A percentile compares a stretch with the other conserved stretches of the same genome.
These are phyloP conservation scores for Suhomyces bribrorum DNA, from an alignment of 1,139 yeast genomes.

Conservation along the genomic window DNA sequence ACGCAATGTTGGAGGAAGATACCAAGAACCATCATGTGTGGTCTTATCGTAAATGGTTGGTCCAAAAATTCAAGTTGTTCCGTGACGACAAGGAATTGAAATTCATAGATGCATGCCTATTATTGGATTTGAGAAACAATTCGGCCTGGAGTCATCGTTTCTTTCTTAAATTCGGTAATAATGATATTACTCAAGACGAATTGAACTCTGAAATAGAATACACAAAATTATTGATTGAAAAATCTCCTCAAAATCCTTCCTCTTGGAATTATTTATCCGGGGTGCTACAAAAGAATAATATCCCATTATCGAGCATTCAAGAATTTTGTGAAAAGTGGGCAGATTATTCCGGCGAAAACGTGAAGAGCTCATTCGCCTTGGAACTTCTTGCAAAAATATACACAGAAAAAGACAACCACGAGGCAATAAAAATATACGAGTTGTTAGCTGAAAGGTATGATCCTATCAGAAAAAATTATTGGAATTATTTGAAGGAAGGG, in stretches of 20 bases:
- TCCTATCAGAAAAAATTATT: slow-evolving; percentile 67
- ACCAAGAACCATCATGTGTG: slow-evolving; percentile 94
- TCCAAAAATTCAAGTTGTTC: slow-evolving; percentile 52
- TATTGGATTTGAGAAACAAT: slow-evolving; percentile 76
- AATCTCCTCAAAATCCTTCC: slow-evolving; percentile 82
- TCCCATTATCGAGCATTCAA: slow-evolving; percentile 37
- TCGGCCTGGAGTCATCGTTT: slow-evolving; percentile 93
- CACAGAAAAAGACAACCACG: slow-evolving; percentile 22
- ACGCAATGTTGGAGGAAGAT: slow-evolving; percentile 72
- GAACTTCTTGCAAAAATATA: slow-evolving; percentile 63
- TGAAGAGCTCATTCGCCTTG: slow-evolving; percentile 63
- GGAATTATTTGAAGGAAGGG: slow-evolving; percentile 43
- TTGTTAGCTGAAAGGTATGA: slow-evolving; percentile 56
- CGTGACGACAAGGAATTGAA: slow-evolving; percentile 49
- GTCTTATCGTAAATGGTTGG: slow-evolving; percentile 87
- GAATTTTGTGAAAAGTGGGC: slow-evolving; percentile 47
- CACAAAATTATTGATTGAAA: slow-evolving; percentile 45
- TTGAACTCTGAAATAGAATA: slow-evolving; percentile 44
- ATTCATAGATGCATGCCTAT: slow-evolving; percentile 52
- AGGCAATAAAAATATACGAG: slow-evolving; percentile 47
- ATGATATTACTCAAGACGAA: slow-evolving; percentile 11
- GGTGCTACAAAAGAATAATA: slow-evolving; percentile 38
- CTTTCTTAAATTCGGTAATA: slow-evolving; percentile 49
- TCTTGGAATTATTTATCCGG: slow-evolving; percentile 84
- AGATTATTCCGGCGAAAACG: slow-evolving; percentile 23